These are phyloP conservation scores for Rosa hybrid DNA, from an alignment of 331 rosid species.

Conservation along the genomic window DNA sequence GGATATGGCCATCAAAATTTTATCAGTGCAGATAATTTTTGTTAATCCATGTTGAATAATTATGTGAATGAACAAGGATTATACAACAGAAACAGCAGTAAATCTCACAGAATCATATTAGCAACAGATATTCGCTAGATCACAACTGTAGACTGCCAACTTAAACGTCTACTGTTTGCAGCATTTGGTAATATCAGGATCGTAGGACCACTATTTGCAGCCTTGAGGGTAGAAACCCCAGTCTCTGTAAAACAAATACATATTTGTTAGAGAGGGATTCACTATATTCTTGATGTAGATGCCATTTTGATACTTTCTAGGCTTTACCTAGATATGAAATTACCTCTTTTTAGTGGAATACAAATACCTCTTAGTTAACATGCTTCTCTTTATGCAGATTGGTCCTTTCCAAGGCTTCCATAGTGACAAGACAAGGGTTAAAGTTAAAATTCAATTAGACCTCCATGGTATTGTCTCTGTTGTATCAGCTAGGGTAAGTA, in stretches of 20 bases:
- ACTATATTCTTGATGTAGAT: background rate
- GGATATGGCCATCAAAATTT: background rate
- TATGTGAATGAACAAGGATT: conserved; percentile 8
- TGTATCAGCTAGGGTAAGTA: conserved; percentile 79
- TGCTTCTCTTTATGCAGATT: conserved; percentile 50
- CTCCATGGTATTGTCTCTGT: conserved; percentile 81
- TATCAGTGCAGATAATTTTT: background rate
- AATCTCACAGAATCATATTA: background rate
- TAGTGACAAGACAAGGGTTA: conserved; percentile 61
- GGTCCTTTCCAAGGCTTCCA: conserved; percentile 74
- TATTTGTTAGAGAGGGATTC: background rate
- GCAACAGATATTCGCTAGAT: background rate
- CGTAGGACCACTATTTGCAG: background rate
- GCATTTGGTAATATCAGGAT: conserved; percentile 4
- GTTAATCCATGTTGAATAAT: background rate
- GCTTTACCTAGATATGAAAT: conserved; percentile 1
- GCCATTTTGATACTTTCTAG: conserved; percentile 2
- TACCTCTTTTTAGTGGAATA: conserved; percentile 1
- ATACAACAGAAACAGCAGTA: background rate
- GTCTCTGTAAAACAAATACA: background rate
- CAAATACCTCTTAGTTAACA: background rate
- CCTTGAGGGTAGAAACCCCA: background rate
- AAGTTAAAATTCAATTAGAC: conserved; percentile 71
- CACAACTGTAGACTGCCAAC: background rate
- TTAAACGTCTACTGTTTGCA: background rate